phyloP scores from a whole-genome alignment of 805 yeast species.

The Myxozyma monticola region DNA sequence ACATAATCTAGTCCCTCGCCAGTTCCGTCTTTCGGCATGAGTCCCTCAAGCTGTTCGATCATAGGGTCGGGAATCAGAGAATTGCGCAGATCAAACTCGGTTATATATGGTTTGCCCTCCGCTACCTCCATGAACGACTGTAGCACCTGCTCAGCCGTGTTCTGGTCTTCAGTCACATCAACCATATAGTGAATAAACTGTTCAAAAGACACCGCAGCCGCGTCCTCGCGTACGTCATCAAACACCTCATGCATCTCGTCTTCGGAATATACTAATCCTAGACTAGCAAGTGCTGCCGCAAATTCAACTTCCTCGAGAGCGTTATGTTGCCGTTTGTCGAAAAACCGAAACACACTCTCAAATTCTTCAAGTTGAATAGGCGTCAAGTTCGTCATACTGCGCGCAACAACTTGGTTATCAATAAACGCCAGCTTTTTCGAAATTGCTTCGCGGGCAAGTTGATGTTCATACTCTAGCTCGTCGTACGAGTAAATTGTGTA shows the following conservation, averaged over 20 bases:
- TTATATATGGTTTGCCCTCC: slow-evolving; percentile 43
- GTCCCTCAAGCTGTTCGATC: slow-evolving; percentile 36
- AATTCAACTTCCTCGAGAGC: slow-evolving; percentile 47
- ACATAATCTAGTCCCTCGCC: slow-evolving; percentile 38
- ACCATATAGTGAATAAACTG: slow-evolving; percentile 42
- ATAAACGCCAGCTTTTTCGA: slow-evolving; percentile 46
- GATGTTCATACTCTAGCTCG: slow-evolving; percentile 44
- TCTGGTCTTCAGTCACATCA: slow-evolving; percentile 44
- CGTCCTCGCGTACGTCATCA: slow-evolving; percentile 34
- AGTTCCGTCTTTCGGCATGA: slow-evolving; percentile 36
- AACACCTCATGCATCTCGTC: slow-evolving; percentile 45
- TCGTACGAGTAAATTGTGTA: slow-evolving; percentile 41
- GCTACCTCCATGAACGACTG: slow-evolving; percentile 46
- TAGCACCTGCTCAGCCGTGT: slow-evolving; percentile 42
- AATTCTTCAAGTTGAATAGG: slow-evolving; percentile 46
- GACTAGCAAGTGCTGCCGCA: slow-evolving; percentile 44
- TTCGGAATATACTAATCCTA: slow-evolving; percentile 43
- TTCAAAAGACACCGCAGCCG: slow-evolving; percentile 36
- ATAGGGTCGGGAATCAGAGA: slow-evolving; percentile 40
- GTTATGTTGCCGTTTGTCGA: slow-evolving; percentile 42
- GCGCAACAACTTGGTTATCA: slow-evolving; percentile 45
- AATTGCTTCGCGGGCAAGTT: slow-evolving; percentile 42
- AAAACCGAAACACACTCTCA: slow-evolving; percentile 47
- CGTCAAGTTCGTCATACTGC: slow-evolving; percentile 39
- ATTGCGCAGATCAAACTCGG: slow-evolving; percentile 43